Conservation (phyloP, 495 filamentous ascomycete species). For the Penicillium silybi region DNA sequence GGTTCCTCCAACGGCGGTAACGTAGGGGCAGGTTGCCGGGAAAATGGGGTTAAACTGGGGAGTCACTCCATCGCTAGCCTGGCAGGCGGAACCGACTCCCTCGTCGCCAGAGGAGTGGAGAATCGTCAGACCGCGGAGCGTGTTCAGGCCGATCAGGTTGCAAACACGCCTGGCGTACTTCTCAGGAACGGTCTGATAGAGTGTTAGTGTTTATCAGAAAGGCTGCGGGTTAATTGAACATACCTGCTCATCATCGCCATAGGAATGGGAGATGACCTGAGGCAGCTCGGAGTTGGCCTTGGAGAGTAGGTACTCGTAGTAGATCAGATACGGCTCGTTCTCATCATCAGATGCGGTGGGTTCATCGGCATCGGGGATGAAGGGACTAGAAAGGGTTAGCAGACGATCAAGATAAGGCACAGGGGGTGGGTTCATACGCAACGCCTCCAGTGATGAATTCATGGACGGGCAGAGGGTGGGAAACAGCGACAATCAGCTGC, state of each 20-base stretch:
- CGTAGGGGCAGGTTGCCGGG: constrained; percentile 62
- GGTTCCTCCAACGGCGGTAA: constrained; percentile 65
- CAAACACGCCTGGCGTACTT: constrained; percentile 64
- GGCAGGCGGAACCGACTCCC: constrained; percentile 56
- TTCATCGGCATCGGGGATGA: constrained; percentile 56
- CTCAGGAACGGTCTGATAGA: constrained; percentile 55
- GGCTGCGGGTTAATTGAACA: not conserved
- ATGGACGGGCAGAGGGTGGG: constrained; percentile 51
- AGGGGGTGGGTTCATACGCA: constrained; percentile 28
- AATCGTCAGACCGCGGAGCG: constrained; percentile 63
- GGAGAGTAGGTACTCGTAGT: constrained; percentile 54
- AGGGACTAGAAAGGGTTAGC: constrained; percentile 24
- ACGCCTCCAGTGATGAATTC: constrained; percentile 62
- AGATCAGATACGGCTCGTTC: constrained; percentile 68
- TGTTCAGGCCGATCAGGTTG: constrained; percentile 62
- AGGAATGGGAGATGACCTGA: constrained; percentile 64
- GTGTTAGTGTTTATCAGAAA: not conserved
- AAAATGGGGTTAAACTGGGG: constrained; percentile 58
- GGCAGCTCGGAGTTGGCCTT: constrained; percentile 56
- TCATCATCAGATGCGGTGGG: constrained; percentile 39
- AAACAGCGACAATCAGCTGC: constrained; percentile 56
- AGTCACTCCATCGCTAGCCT: constrained; percentile 55
- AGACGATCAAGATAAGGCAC: not conserved
- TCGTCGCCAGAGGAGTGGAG: constrained; percentile 62
- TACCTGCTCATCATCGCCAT: constrained; percentile 64